Evolutionary conservation across 2,329 filamentous ascomycete genomes (phyloP).

Genomic region (Tolypocladium sp.): DNA sequence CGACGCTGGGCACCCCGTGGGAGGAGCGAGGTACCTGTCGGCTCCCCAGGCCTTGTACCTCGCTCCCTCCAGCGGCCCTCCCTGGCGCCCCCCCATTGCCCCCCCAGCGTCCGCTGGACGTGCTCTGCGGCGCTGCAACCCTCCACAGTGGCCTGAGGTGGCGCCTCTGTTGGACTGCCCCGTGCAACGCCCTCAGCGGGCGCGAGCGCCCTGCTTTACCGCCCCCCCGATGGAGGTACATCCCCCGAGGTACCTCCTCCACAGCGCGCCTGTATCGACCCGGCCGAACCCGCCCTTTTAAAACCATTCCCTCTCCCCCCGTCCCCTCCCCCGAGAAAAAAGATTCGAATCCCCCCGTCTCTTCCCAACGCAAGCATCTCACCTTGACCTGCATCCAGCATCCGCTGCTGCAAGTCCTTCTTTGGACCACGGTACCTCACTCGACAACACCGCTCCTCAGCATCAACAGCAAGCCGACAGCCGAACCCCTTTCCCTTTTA

Average conservation of each 20-base stretch:
- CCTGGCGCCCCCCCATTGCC: background rate
- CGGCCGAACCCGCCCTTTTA: slow-evolving; percentile 24
- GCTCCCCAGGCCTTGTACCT: background rate
- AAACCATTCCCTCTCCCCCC: slow-evolving; percentile 15
- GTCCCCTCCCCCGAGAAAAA: slow-evolving; percentile 9
- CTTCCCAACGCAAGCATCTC: slow-evolving; percentile 7
- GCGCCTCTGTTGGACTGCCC: background rate
- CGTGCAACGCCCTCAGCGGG: background rate
- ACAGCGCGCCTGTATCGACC: slow-evolving; percentile 12
- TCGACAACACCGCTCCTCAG: background rate
- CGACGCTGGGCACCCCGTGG: background rate
- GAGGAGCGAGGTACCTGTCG: background rate
- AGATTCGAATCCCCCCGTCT: slow-evolving; percentile 8
- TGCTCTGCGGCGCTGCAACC: slow-evolving; percentile 1
- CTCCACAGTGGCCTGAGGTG: background rate
- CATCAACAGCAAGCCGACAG: background rate
- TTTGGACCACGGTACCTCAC: background rate
- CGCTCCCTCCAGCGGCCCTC: background rate
- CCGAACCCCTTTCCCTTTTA: background rate
- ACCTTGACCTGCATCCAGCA: slow-evolving; percentile 1
- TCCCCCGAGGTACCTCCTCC: slow-evolving; percentile 2
- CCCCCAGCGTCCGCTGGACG: background rate
- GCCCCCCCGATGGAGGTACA: slow-evolving; percentile 5
- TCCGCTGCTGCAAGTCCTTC: background rate
- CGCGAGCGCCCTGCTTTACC: background rate